A percentile compares a stretch with the other conserved stretches of the same genome.
Conservation (phyloP, 1,139 yeast genomes). For the Candida sanyaensis region DNA sequence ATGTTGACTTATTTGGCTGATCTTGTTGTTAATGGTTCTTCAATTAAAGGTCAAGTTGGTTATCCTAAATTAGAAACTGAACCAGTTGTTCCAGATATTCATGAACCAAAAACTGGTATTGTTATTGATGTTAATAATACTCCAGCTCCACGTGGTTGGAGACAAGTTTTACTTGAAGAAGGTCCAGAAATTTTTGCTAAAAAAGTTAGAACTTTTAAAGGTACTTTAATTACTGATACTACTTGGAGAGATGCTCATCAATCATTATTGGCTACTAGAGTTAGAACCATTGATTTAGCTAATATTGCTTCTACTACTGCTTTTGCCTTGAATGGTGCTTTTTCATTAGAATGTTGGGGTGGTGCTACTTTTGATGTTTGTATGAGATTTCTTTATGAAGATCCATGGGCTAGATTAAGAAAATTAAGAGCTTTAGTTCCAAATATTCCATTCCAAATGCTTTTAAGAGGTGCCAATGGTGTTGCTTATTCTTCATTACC, state of each 20-base stretch:
- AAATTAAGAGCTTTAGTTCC: slow-evolving; percentile 88
- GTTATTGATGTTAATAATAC: slow-evolving; percentile 55
- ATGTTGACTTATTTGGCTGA: slow-evolving; percentile 88
- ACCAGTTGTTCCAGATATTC: slow-evolving; percentile 73
- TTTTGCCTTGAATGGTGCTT: slow-evolving; percentile 85
- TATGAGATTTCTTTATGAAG: slow-evolving; percentile 97
- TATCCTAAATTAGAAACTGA: slow-evolving; percentile 77
- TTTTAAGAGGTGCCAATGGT: slow-evolving; percentile 98
- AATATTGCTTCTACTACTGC: slow-evolving; percentile 95
- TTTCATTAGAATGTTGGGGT: slow-evolving; percentile 99
- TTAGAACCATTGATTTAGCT: slow-evolving; percentile 87
- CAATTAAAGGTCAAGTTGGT: slow-evolving; percentile 94
- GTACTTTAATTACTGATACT: slow-evolving; percentile 93
- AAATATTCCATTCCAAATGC: slow-evolving; percentile 98
- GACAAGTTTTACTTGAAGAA: slow-evolving; percentile 76
- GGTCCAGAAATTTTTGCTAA: slow-evolving; percentile 91
- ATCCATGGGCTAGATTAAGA: slow-evolving; percentile 97
- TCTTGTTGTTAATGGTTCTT: slow-evolving; percentile 90
- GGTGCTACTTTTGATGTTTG: slow-evolving; percentile 99
- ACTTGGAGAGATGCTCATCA: slow-evolving; percentile 99
- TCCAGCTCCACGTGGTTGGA: slow-evolving; percentile 82
- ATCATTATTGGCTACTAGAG: slow-evolving; percentile 96
- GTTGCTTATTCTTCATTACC: slow-evolving; percentile 97
- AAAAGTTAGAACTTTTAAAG: slow-evolving; percentile 80
- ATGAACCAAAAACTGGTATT: slow-evolving; percentile 56